A percentile compares a stretch with the other conserved stretches of the same genome.
phyloP scores from a whole-genome alignment of 208 protist genomes.

The Leishmania tropica region DNA sequence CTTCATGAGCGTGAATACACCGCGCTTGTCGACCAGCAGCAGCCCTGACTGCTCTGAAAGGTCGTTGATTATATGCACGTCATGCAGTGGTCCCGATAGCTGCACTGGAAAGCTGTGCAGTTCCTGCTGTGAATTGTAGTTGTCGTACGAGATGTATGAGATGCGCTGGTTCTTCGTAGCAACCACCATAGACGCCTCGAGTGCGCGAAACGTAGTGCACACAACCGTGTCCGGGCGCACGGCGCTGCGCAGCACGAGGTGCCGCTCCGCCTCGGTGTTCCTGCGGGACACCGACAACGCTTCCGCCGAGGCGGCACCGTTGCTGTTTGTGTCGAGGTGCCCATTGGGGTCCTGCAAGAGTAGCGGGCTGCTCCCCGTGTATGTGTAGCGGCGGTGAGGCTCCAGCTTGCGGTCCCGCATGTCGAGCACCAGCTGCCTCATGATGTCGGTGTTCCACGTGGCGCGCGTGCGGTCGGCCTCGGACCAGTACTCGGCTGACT shows the following conservation, averaged over 20 bases:
- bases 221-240: slow-evolving; percentile 68
- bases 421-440: slow-evolving; percentile 83
- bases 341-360: not conserved
- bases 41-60: slow-evolving; percentile 83
- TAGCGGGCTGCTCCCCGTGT: slow-evolving; percentile 2
- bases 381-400: slow-evolving; percentile 27
- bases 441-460: slow-evolving; percentile 80
- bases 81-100: slow-evolving; percentile 64
- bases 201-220: slow-evolving; percentile 60
- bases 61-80: slow-evolving; percentile 84
- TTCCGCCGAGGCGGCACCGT: slow-evolving; percentile 6
- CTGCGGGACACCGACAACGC: not conserved
- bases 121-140: slow-evolving; percentile 60
- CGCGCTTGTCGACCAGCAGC: slow-evolving; percentile 75
- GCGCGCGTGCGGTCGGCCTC: slow-evolving; percentile 78
- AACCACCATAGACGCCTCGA: slow-evolving; percentile 80
- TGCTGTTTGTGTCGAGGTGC: not conserved
- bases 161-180: slow-evolving; percentile 73
- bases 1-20: slow-evolving; percentile 79
- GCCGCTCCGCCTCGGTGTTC: slow-evolving; percentile 33
- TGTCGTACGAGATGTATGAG: slow-evolving; percentile 79
- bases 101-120: slow-evolving; percentile 67
- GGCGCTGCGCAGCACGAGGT: slow-evolving; percentile 63
- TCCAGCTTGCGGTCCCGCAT: slow-evolving; percentile 69
- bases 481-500: slow-evolving; percentile 58